Conservation (phyloP, 2,329 filamentous ascomycete genomes). For the Fusarium citri region DNA sequence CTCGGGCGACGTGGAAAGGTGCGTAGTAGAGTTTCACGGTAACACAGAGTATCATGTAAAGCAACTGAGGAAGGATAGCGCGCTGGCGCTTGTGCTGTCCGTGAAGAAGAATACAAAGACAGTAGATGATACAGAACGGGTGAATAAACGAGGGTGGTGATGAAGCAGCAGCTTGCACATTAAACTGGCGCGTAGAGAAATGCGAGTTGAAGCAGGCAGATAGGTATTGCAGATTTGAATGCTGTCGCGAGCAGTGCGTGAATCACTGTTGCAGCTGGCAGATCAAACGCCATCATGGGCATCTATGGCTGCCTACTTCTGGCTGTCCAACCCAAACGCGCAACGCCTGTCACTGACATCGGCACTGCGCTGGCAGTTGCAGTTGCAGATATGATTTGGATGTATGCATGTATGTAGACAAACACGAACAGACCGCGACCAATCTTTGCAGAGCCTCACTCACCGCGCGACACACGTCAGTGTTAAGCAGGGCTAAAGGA, state of each 20-base stretch:
- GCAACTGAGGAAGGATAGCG: not conserved
- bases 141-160: slow-evolving; percentile 7
- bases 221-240: not conserved
- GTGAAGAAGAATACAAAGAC: not conserved
- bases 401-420: slow-evolving; percentile 5
- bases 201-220: not conserved
- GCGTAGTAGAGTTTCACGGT: slow-evolving; percentile 10
- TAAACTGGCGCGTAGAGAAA: not conserved
- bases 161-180: slow-evolving; percentile 10
- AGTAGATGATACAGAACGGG: not conserved
- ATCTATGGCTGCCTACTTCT: slow-evolving; percentile 19
- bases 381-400: slow-evolving; percentile 1
- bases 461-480: slow-evolving; percentile 27
- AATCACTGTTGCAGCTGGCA: slow-evolving; percentile 9
- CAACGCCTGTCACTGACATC: slow-evolving; percentile 19
- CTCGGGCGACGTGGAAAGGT: slow-evolving; percentile 6
- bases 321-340: slow-evolving; percentile 38
- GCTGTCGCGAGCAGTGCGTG: not conserved
- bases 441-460: slow-evolving; percentile 29
- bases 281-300: slow-evolving; percentile 24
- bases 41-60: slow-evolving; percentile 14
- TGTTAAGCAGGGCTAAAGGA: slow-evolving; percentile 16
- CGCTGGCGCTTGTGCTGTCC: slow-evolving; percentile 25
- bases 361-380: slow-evolving; percentile 17
- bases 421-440: slow-evolving; percentile 16